phyloP scores from a whole-genome alignment of 2,329 filamentous ascomycete species.

The Neofusicoccum laricinum region DNA sequence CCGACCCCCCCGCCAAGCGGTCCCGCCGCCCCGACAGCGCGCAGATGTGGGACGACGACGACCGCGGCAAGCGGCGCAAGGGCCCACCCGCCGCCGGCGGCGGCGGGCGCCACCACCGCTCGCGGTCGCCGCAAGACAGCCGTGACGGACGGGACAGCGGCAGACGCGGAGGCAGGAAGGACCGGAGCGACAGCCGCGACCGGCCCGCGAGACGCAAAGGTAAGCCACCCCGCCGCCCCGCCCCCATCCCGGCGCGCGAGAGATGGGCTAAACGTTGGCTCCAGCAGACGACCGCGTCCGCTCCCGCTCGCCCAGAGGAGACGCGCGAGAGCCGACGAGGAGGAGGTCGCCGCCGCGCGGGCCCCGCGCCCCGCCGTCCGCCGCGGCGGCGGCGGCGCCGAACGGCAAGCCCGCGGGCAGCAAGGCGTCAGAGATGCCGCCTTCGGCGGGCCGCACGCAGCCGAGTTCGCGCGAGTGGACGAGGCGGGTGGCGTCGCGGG shows the following conservation, averaged over 20 bases:
- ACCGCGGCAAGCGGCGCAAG: neutral
- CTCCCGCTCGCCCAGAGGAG: neutral
- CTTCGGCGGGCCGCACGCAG: neutral
- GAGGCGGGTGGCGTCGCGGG: neutral
- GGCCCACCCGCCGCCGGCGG: neutral
- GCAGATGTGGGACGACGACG: slow-evolving; percentile 19
- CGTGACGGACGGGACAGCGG: slow-evolving; percentile 20
- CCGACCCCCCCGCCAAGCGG: slow-evolving; percentile 18
- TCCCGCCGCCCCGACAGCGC: slow-evolving; percentile 17
- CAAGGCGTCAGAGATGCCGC: neutral
- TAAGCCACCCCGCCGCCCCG: no score
- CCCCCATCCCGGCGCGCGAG: no score
- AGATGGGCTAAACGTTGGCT: neutral
- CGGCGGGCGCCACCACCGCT: slow-evolving; percentile 23
- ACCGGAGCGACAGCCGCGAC: slow-evolving; percentile 20
- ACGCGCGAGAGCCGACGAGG: neutral
- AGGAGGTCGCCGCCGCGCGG: slow-evolving; percentile 7
- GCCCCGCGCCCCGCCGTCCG: neutral
- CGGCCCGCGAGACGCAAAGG: neutral
- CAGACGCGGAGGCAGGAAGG: slow-evolving; percentile 21
- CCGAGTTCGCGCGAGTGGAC: slow-evolving; percentile 8
- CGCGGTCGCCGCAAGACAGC: slow-evolving; percentile 23
- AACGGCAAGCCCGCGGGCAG: neutral
- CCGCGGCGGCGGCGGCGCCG: neutral
- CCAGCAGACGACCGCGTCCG: neutral